Base-by-base conservation (phyloP, 1,284 basidiomycete genomes). In the Sphaerobolus stellatus region DNA sequence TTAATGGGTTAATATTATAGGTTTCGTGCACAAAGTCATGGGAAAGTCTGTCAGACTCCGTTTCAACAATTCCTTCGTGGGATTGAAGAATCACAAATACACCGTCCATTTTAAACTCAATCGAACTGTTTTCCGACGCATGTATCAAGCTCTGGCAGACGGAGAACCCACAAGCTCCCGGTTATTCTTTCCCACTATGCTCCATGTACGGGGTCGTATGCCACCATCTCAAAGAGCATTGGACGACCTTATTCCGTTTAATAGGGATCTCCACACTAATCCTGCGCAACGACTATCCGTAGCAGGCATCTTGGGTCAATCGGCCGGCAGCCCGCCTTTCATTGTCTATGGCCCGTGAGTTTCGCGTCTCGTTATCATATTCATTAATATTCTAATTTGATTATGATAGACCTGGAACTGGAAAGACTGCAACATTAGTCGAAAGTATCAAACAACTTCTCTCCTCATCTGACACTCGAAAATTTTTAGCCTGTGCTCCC, bases 321-420 rank as follows among this genome's bases (percentile, higher is more conserved):
- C 69, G 11, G 62, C 72, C 1, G 81, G 81, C 1, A 75, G 79
- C 1, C 68, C 73, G 0, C 82, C 83, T 0, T 87, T 87, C 61
- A 68, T 82, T 8, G 67, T 87, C 2, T 86, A 84, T 66, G 86
- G 86, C 22, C 84, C 86, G 83, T 85, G 68, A 69, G 84, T 76
- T 2, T 48, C 43, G 54, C 3, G 18, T 45, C 11, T 50, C 47
- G 28, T n/a, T 9, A 41, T 8, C 5, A 27, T 9, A 22, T 46
- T 45, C 25, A 45, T 7, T 25, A 2, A 5, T 50, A n/a, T 36
- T 36, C 14, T 38, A 24, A 14, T 16, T 46, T 29, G 49, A 20
- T 18, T 49, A 24, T 43, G 48, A 3, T 46, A 84, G 82, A 4
- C 83, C 82, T 4, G 83, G 84, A 11, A 86, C 86, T 0, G 85